These are phyloP conservation scores for Lachnellula willkommii DNA, from an alignment of 2,329 filamentous ascomycete genomes.

Conservation along the genomic window DNA sequence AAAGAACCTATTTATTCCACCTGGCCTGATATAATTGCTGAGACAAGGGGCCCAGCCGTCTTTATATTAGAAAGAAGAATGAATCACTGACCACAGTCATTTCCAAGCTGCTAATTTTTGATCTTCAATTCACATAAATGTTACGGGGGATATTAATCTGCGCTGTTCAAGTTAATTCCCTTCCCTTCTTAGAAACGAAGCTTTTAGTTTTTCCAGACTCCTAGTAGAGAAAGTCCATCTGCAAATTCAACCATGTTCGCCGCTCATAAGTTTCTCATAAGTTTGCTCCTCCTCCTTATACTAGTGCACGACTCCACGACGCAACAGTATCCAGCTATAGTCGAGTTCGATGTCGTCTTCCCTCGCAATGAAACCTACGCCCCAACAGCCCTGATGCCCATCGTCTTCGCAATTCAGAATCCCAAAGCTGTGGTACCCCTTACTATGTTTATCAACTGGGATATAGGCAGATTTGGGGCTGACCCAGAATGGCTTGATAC, in stretches of 20 bases:
- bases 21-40: no score
- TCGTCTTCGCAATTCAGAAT: conserved; percentile 28
- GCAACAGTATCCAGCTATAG: neutral
- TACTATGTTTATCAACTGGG: neutral
- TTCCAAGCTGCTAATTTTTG: no score
- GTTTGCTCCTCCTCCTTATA: neutral
- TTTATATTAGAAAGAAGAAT: no score
- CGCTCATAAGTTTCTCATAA: neutral
- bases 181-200: no score
- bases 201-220: no score
- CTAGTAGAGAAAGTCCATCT: no score
- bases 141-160: no score
- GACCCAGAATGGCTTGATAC: neutral
- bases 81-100: no score
- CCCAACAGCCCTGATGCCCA: conserved; percentile 18
- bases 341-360: conserved; percentile 26
- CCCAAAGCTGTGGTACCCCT: neutral
- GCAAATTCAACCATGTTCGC: neutral
- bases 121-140: no score
- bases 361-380: conserved; percentile 28
- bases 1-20: no score
- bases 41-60: no score
- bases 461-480: neutral
- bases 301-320: neutral
- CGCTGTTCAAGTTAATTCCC: no score